phyloP scores from a whole-genome alignment of 2,329 filamentous ascomycete genomes.

The Onygena corvina region DNA sequence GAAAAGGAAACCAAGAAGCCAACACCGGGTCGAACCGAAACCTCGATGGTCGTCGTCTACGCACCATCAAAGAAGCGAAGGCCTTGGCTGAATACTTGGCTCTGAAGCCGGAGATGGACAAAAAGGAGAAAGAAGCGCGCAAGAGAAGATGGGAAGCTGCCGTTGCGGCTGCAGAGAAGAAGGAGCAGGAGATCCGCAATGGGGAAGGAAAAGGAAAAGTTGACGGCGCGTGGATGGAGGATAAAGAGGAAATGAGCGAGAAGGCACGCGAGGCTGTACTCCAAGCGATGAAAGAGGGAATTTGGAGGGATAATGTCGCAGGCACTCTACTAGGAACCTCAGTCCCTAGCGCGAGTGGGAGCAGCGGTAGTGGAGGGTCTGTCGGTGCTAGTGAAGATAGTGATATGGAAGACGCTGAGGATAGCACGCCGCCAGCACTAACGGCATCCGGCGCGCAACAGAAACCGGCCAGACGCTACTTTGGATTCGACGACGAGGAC shows the following conservation, averaged over 20 bases:
- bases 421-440: slow-evolving; percentile 21
- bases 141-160: slow-evolving; percentile 75
- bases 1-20: slow-evolving; percentile 71
- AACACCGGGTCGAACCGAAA: slow-evolving; percentile 87
- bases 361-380: slow-evolving; percentile 21
- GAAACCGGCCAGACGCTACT: slow-evolving; percentile 28
- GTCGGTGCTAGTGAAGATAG: slow-evolving; percentile 26
- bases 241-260: slow-evolving; percentile 80
- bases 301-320: slow-evolving; percentile 34
- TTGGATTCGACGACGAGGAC: slow-evolving; percentile 40
- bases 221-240: slow-evolving; percentile 88
- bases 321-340: slow-evolving; percentile 24
- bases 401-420: slow-evolving; percentile 26
- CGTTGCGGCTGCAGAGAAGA: slow-evolving; percentile 69
- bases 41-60: slow-evolving; percentile 74
- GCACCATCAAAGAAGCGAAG: slow-evolving; percentile 92
- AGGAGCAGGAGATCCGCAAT: slow-evolving; percentile 68
- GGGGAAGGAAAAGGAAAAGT: slow-evolving; percentile 52
- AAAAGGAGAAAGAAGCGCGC: slow-evolving; percentile 78
- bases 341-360: slow-evolving; percentile 29
- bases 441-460: slow-evolving; percentile 17
- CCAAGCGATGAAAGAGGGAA: slow-evolving; percentile 54
- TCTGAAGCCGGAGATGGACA: slow-evolving; percentile 94
- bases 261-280: slow-evolving; percentile 67
- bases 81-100: slow-evolving; percentile 87